Conservation (phyloP, 768 basidiomycete species). For the Termitomyces sp. region DNA sequence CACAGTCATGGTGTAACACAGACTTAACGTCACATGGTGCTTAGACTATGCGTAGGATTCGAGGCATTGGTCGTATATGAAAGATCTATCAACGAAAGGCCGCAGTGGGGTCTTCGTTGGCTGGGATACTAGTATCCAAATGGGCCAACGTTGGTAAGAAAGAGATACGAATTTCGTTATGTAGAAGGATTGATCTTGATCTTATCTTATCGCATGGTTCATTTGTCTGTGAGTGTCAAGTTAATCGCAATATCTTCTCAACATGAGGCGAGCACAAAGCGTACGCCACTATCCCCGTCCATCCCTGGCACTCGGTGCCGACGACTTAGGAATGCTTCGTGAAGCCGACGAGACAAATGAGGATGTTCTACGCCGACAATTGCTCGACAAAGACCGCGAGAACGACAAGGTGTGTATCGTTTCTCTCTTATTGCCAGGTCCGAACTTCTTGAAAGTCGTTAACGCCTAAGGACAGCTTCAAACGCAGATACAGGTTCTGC, state of each 20-base stretch:
- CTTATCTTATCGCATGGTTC: slow-evolving; percentile 2
- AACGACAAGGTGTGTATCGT: slow-evolving; percentile 54
- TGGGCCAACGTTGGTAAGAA: no score
- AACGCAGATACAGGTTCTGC: slow-evolving; percentile 59
- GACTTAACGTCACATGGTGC: no score
- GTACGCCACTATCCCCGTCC: slow-evolving; percentile 54
- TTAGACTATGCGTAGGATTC: not conserved
- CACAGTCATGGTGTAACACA: no score
- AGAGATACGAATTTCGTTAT: no score
- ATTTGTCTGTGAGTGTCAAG: not conserved
- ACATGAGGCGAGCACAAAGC: slow-evolving; percentile 66
- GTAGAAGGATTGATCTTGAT: not conserved
- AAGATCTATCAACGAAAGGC: no score
- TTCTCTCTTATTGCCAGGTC: not conserved
- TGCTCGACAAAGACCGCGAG: slow-evolving; percentile 68
- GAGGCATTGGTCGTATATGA: no score
- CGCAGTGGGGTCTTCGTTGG: no score
- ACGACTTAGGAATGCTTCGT: slow-evolving; percentile 60
- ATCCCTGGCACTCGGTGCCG: slow-evolving; percentile 46
- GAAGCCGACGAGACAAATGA: slow-evolving; percentile 62
- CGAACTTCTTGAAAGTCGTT: not conserved
- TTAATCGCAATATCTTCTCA: not conserved
- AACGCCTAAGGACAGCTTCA: slow-evolving; percentile 45
- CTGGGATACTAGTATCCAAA: no score
- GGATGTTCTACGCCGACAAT: slow-evolving; percentile 59